These are phyloP conservation scores for Lodderomyces parapsilosis DNA, from an alignment of 1,139 yeast genomes.

Conservation along the genomic window DNA sequence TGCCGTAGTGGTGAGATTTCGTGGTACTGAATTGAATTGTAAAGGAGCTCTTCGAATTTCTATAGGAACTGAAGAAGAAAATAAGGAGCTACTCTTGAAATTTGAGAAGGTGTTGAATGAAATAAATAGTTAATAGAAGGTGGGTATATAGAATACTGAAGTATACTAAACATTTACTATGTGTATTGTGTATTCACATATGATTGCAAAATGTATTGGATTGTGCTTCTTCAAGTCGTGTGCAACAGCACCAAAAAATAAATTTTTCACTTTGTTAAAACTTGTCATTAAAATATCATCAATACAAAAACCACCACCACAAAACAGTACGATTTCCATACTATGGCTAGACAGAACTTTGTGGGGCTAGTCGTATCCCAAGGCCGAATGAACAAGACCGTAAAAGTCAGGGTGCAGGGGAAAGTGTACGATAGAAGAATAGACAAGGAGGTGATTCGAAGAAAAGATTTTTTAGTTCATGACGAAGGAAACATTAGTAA, in stretches of 20 bases:
- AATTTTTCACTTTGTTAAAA: not conserved
- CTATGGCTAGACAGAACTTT: slow-evolving; percentile 87
- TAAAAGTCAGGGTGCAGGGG: slow-evolving; percentile 84
- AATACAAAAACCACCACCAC: not conserved
- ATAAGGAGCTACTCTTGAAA: slow-evolving; percentile 51
- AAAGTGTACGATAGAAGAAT: slow-evolving; percentile 66
- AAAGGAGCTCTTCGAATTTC: slow-evolving; percentile 84
- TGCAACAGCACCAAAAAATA: slow-evolving; percentile 1
- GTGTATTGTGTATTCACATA: not conserved
- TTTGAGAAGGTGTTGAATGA: slow-evolving; percentile 27
- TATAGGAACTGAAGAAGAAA: slow-evolving; percentile 80
- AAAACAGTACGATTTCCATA: not conserved
- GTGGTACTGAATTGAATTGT: slow-evolving; percentile 91
- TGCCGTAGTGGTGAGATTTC: slow-evolving; percentile 81
- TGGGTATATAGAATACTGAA: not conserved
- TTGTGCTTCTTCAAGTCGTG: not conserved
- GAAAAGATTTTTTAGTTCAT: slow-evolving; percentile 87
- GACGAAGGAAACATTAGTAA: slow-evolving; percentile 90
- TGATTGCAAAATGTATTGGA: not conserved
- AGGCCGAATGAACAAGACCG: slow-evolving; percentile 94
- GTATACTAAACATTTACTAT: too few species aligned
- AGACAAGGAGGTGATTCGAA: slow-evolving; percentile 72
- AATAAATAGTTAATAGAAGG: slow-evolving; percentile 7
- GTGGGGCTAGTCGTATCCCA: slow-evolving; percentile 92
- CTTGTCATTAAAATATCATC: not conserved